A percentile compares a stretch with the other conserved stretches of the same genome.
These are phyloP conservation scores for Chaetomium fimeti DNA, from an alignment of 495 filamentous ascomycete genomes.

Conservation along the genomic window DNA sequence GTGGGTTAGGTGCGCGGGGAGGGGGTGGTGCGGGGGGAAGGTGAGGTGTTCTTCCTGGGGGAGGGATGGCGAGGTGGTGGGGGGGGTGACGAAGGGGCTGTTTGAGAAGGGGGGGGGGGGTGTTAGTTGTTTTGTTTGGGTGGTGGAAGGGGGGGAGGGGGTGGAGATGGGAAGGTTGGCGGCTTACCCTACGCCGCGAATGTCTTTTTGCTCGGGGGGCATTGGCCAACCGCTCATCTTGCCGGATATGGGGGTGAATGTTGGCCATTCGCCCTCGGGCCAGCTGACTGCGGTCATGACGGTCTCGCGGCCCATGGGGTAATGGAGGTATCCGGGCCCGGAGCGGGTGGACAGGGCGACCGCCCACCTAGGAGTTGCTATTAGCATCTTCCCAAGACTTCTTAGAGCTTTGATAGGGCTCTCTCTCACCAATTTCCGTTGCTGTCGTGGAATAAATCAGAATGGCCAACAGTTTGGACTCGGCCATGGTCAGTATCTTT, in stretches of 20 bases:
- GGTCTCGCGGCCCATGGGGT: constrained; percentile 62
- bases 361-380: constrained; percentile 35
- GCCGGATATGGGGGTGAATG: constrained; percentile 47
- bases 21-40: constrained; percentile 38
- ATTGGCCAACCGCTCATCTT: constrained; percentile 47
- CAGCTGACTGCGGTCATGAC: constrained; percentile 55
- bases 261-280: constrained; percentile 43
- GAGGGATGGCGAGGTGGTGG: constrained; percentile 13
- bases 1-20: constrained; percentile 49
- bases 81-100: constrained; percentile 41
- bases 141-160: neutral
- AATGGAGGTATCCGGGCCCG: constrained; percentile 47
- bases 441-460: constrained; percentile 52
- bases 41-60: constrained; percentile 41
- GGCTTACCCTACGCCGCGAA: constrained; percentile 41
- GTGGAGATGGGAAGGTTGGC: neutral
- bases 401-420: too few relatives aligned
- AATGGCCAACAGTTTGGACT: constrained; percentile 55
- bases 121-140: constrained; percentile 1
- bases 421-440: constrained; percentile 52
- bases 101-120: constrained; percentile 15
- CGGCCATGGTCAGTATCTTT: neutral
- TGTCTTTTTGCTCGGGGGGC: constrained; percentile 29
- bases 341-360: constrained; percentile 50
- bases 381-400: neutral